These are phyloP conservation scores for Elaphomyces granulatus DNA, from an alignment of 495 filamentous ascomycete genomes.

Conservation along the genomic window DNA sequence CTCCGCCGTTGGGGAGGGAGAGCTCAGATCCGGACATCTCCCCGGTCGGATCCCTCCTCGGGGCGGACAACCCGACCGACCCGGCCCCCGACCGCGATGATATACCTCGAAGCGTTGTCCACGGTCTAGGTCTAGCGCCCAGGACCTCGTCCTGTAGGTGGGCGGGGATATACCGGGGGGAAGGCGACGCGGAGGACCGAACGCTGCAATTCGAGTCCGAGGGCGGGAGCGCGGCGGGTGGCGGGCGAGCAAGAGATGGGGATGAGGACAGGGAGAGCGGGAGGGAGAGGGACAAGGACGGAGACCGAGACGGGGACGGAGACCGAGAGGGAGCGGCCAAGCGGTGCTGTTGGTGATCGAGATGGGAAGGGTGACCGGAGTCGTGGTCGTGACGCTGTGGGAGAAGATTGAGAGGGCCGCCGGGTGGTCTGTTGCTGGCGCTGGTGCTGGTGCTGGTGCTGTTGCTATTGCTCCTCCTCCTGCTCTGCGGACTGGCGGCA, in stretches of 20 bases:
- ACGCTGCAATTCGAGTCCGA: conserved; percentile 19
- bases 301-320: conserved; percentile 3
- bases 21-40: conserved; percentile 34
- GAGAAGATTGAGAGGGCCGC: too few relatives aligned
- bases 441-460: neutral
- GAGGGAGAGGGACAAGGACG: conserved; percentile 9
- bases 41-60: conserved; percentile 45
- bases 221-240: conserved; percentile 7
- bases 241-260: conserved; percentile 11
- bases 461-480: neutral
- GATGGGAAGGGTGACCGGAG: neutral
- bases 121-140: conserved; percentile 19
- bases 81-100: too few relatives aligned
- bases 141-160: conserved; percentile 49
- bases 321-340: neutral
- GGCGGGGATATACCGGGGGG: conserved; percentile 42
- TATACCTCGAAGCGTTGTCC: conserved; percentile 33
- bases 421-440: neutral
- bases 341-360: conserved; percentile 1
- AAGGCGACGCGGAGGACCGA: conserved; percentile 25
- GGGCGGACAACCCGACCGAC: conserved; percentile 51
- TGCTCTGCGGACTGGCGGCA: conserved; percentile 18
- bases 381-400: too few relatives aligned
- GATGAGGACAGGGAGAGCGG: conserved; percentile 17
- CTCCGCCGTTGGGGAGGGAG: conserved; percentile 11